Percentiles rank a stretch among this genome's conserved stretches.
Conservation (phyloP, 225 moss, liverwort and hornwort species). For the Rhytidiadelphus loreus region DNA sequence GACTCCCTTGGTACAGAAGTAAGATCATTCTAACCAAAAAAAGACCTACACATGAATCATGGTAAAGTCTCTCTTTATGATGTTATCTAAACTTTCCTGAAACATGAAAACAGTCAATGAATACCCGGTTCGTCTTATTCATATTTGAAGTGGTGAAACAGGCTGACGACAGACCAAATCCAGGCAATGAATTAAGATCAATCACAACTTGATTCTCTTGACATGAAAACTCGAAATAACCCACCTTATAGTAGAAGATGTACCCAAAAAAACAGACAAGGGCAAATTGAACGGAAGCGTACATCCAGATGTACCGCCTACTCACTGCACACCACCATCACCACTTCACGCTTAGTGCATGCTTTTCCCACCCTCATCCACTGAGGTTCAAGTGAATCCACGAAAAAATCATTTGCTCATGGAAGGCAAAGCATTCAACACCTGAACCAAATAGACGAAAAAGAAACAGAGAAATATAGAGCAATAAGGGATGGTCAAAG, state of each 20-base stretch:
- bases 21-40: background rate
- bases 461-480: background rate
- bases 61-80: background rate
- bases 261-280: slow-evolving; percentile 38
- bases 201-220: background rate
- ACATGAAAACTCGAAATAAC: background rate
- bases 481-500: background rate
- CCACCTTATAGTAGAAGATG: slow-evolving; percentile 27
- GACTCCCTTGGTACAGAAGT: background rate
- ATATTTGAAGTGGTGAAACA: background rate
- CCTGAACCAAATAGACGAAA: background rate
- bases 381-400: background rate
- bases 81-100: background rate
- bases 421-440: background rate
- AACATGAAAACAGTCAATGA: background rate
- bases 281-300: slow-evolving; percentile 30
- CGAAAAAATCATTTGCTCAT: background rate
- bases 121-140: background rate
- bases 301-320: slow-evolving; percentile 37
- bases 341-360: background rate
- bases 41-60: background rate
- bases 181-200: background rate
- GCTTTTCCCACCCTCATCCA: background rate
- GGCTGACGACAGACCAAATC: background rate
- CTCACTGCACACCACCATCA: slow-evolving; percentile 23